A percentile compares a stretch with the other conserved stretches of the same genome.
These are phyloP conservation scores for Fusarium sp. DNA, from an alignment of 2,329 filamentous ascomycete species.

Conservation along the genomic window DNA sequence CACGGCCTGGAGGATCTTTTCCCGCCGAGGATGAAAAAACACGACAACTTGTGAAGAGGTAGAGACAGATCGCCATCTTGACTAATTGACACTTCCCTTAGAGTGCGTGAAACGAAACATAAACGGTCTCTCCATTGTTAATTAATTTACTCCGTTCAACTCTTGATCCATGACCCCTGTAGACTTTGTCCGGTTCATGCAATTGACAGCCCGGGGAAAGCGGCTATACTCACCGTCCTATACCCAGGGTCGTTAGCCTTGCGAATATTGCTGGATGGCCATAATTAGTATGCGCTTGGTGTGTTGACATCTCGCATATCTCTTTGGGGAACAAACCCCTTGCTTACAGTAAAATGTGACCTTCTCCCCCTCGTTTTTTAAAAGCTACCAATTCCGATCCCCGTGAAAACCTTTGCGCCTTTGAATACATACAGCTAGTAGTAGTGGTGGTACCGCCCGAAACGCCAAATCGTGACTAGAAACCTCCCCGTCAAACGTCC, in stretches of 20 bases:
- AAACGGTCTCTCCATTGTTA: background rate
- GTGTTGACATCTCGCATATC: slow-evolving; percentile 5
- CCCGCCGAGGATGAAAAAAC: background rate
- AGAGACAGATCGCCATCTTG: background rate
- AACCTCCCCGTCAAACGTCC: slow-evolving; percentile 1
- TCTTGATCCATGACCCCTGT: background rate
- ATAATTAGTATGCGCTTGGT: background rate
- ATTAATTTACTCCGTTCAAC: background rate
- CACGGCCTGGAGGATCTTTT: background rate
- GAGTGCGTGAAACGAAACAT: slow-evolving; percentile 35
- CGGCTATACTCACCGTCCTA: slow-evolving; percentile 29
- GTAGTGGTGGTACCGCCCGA: slow-evolving; percentile 11
- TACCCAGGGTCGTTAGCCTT: slow-evolving; percentile 18
- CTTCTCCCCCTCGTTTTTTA: slow-evolving; percentile 9
- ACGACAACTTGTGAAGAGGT: background rate
- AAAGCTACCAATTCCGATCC: slow-evolving; percentile 1
- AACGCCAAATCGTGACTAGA: slow-evolving; percentile 28
- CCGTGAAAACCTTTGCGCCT: slow-evolving; percentile 21
- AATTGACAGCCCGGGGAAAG: slow-evolving; percentile 3
- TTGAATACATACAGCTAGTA: slow-evolving; percentile 18
- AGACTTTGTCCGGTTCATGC: slow-evolving; percentile 21
- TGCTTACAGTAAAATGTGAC: background rate
- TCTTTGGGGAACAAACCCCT: background rate
- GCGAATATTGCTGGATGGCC: background rate
- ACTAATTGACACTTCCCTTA: background rate